These are phyloP conservation scores for Tieghemostelium lacteum DNA, from an alignment of 78 protist genomes.

Conservation along the genomic window DNA sequence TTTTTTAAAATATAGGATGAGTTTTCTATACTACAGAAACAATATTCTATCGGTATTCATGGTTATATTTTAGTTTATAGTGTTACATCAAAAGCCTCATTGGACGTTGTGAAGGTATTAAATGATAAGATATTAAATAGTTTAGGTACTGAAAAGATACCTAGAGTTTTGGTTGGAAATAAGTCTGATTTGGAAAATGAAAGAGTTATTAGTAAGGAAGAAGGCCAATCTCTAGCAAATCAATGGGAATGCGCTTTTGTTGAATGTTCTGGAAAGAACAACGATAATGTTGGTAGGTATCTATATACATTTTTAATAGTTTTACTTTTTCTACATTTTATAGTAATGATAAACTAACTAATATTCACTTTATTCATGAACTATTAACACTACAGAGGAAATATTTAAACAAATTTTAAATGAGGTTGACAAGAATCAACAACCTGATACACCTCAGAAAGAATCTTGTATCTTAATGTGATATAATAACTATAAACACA, in stretches of 20 bases:
- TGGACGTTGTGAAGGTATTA: constrained; percentile 81
- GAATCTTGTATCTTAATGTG: constrained; percentile 73
- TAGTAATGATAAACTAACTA: neutral
- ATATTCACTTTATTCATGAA: neutral
- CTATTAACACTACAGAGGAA: constrained; percentile 26
- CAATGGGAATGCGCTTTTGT: constrained; percentile 84
- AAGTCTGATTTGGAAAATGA: constrained; percentile 83
- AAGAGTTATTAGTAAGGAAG: constrained; percentile 74
- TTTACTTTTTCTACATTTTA: too few species aligned
- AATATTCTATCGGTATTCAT: constrained; percentile 85
- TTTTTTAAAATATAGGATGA: constrained; percentile 77
- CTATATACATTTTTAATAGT: too few species aligned
- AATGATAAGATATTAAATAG: constrained; percentile 86
- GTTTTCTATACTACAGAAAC: constrained; percentile 80
- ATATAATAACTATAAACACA: too few species aligned
- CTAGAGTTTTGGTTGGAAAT: constrained; percentile 86
- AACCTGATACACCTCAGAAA: constrained; percentile 36
- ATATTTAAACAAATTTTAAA: constrained; percentile 62
- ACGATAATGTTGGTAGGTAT: constrained; percentile 52
- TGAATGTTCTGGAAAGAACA: constrained; percentile 87
- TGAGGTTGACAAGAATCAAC: constrained; percentile 55
- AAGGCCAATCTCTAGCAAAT: constrained; percentile 77
- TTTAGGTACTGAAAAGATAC: constrained; percentile 82
- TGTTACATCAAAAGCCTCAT: constrained; percentile 70
- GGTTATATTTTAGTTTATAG: constrained; percentile 91